These are phyloP conservation scores for Aspergillus quadricinctus DNA, from an alignment of 2,329 filamentous ascomycete genomes.

Conservation along the genomic window DNA sequence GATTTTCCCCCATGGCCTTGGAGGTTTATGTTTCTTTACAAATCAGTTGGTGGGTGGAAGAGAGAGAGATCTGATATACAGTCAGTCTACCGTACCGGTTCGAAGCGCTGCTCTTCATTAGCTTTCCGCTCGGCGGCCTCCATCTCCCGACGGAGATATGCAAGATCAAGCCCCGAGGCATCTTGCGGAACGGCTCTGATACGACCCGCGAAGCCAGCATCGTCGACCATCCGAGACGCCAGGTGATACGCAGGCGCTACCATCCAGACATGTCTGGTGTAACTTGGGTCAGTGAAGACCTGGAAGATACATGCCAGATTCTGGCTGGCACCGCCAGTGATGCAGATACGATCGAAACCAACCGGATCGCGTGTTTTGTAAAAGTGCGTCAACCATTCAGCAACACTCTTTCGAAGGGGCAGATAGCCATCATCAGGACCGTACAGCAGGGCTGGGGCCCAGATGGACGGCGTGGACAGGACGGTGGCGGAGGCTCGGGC, in stretches of 20 bases:
- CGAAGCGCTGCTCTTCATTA: conserved; percentile 31
- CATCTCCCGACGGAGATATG: conserved; percentile 52
- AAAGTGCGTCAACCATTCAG: conserved; percentile 64
- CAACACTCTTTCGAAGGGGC: conserved; percentile 64
- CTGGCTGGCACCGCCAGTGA: conserved; percentile 82
- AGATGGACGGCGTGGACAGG: conserved; percentile 57
- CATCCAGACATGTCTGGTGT: conserved; percentile 74
- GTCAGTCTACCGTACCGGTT: conserved; percentile 38
- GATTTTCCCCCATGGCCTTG: conserved; percentile 63
- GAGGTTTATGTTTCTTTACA: conserved; percentile 53
- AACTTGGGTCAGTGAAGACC: conserved; percentile 73
- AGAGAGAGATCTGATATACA: neutral
- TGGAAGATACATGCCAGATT: conserved; percentile 72
- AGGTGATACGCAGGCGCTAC: conserved; percentile 79
- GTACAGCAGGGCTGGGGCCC: conserved; percentile 66
- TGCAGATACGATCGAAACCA: conserved; percentile 61
- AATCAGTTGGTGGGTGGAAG: neutral
- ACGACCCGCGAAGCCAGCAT: conserved; percentile 66
- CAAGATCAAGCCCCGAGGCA: conserved; percentile 69
- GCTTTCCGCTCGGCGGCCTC: conserved; percentile 46
- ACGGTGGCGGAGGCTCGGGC: conserved; percentile 57
- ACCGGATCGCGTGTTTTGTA: conserved; percentile 50
- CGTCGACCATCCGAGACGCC: conserved; percentile 80
- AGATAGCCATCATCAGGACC: conserved; percentile 72
- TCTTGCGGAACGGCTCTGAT: conserved; percentile 72